Percentiles rank a stretch among this genome's conserved stretches.
phyloP scores from a whole-genome alignment of 306 rosid species.

The Rosa persica region DNA sequence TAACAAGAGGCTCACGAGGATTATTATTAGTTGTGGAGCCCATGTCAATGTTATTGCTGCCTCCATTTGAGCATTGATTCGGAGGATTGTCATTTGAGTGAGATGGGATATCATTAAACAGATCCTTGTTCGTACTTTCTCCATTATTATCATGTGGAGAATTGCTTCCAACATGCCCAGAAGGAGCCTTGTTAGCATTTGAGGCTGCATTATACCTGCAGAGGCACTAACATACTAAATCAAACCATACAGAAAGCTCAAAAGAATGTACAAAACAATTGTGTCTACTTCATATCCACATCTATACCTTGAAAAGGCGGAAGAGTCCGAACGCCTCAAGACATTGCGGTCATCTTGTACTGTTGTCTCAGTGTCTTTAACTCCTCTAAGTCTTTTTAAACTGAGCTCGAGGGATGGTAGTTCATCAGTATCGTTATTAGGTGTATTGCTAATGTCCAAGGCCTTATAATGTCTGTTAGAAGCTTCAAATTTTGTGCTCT shows the following conservation, averaged over 20 bases:
- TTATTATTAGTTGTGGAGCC: slow-evolving; percentile 68
- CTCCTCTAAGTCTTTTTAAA: slow-evolving; percentile 78
- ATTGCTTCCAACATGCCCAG: slow-evolving; percentile 63
- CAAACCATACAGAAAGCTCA: not conserved
- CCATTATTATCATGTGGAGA: slow-evolving; percentile 49
- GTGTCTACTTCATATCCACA: not conserved
- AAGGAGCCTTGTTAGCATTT: slow-evolving; percentile 59
- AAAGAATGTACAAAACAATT: slow-evolving; percentile 15
- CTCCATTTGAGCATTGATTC: slow-evolving; percentile 59
- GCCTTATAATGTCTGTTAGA: slow-evolving; percentile 38
- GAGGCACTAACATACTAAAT: not conserved
- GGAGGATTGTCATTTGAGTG: slow-evolving; percentile 66
- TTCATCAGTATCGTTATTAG: slow-evolving; percentile 37
- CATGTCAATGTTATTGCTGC: slow-evolving; percentile 72
- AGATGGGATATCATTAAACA: slow-evolving; percentile 50
- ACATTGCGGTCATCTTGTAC: slow-evolving; percentile 65
- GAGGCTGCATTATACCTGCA: slow-evolving; percentile 65
- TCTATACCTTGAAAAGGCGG: slow-evolving; percentile 81
- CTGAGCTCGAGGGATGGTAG: slow-evolving; percentile 67
- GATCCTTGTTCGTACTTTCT: slow-evolving; percentile 53
- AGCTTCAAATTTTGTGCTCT: slow-evolving; percentile 46
- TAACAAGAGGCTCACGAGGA: slow-evolving; percentile 44
- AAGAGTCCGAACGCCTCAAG: slow-evolving; percentile 70
- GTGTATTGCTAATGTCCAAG: slow-evolving; percentile 46
- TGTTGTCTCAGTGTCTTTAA: slow-evolving; percentile 45